phyloP scores from a whole-genome alignment of 148 eudicot genomes.

The Chenopodium album region DNA sequence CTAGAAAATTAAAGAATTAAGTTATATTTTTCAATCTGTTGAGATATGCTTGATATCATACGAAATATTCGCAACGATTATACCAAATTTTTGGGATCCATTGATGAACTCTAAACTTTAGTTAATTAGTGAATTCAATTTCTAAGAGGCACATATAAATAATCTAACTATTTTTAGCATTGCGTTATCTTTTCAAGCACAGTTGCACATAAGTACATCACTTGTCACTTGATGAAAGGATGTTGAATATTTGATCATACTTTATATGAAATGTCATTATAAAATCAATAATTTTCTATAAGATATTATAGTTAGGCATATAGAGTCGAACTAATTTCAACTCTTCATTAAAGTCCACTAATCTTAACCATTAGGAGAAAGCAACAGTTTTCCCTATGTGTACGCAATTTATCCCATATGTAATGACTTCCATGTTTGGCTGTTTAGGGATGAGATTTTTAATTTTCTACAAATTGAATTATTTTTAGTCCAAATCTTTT shows the following conservation, averaged over 20 bases:
- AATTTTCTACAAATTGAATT: background rate
- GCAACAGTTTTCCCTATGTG: background rate
- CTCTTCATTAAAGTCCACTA: constrained; percentile 6
- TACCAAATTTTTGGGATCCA: no score
- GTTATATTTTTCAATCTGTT: no score
- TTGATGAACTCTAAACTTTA: no score
- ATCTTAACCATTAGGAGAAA: constrained; percentile 1
- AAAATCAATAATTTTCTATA: background rate
- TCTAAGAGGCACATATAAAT: no score
- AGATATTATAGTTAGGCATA: constrained; percentile 1
- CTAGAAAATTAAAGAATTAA: no score
- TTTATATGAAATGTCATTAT: background rate
- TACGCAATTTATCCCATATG: constrained; percentile 5
- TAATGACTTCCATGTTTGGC: constrained; percentile 9
- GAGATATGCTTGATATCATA: no score
- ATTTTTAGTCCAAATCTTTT: background rate
- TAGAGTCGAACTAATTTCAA: constrained; percentile 18
- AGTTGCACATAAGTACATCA: background rate
- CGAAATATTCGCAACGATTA: no score
- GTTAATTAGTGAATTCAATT: no score
- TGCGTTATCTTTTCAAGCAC: background rate
- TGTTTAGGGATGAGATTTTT: constrained; percentile 1
- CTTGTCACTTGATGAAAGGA: constrained; percentile 5
- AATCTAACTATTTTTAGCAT: background rate
- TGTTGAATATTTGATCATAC: constrained; percentile 5